Percentiles rank a stretch among this genome's conserved stretches.
Evolutionary conservation across 169 alveolate species (phyloP).

Genomic region (Sarcocystis neurona): DNA sequence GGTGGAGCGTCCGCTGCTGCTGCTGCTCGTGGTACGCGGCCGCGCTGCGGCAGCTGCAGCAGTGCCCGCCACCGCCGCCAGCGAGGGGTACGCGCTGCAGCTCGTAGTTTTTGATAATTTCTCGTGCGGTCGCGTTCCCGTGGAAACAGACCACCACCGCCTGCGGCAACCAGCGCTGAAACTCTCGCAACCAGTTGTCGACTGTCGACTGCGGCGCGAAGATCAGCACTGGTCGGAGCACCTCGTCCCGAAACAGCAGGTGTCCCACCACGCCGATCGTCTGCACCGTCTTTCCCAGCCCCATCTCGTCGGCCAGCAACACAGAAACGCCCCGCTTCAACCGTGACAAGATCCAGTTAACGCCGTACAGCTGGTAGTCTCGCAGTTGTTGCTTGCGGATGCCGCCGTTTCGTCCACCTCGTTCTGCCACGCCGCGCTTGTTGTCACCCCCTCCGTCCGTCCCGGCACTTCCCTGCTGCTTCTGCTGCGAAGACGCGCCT

Average conservation of each 20-base stretch:
- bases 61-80: slow-evolving; percentile 77
- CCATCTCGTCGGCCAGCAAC: slow-evolving; percentile 96
- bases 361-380: slow-evolving; percentile 93
- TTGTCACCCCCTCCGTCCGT: too few species aligned
- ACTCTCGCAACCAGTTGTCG: slow-evolving; percentile 95
- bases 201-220: slow-evolving; percentile 96
- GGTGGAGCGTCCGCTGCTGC: slow-evolving; percentile 13
- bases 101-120: slow-evolving; percentile 83
- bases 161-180: slow-evolving; percentile 91
- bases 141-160: slow-evolving; percentile 91
- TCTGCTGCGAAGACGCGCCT: too few species aligned
- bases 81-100: slow-evolving; percentile 75
- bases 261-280: slow-evolving; percentile 90
- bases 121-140: slow-evolving; percentile 91
- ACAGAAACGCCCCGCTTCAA: slow-evolving; percentile 92
- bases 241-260: slow-evolving; percentile 81
- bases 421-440: too few species aligned
- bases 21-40: too few species aligned
- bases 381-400: slow-evolving; percentile 79
- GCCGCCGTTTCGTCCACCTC: too few species aligned
- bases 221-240: slow-evolving; percentile 90
- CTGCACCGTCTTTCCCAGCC: slow-evolving; percentile 94
- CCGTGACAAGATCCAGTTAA: slow-evolving; percentile 94
- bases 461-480: too few species aligned
- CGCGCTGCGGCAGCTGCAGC: too few species aligned